Evolutionary conservation across 2,329 filamentous ascomycete genomes (phyloP).

Genomic region (Chaetomium globosum): DNA sequence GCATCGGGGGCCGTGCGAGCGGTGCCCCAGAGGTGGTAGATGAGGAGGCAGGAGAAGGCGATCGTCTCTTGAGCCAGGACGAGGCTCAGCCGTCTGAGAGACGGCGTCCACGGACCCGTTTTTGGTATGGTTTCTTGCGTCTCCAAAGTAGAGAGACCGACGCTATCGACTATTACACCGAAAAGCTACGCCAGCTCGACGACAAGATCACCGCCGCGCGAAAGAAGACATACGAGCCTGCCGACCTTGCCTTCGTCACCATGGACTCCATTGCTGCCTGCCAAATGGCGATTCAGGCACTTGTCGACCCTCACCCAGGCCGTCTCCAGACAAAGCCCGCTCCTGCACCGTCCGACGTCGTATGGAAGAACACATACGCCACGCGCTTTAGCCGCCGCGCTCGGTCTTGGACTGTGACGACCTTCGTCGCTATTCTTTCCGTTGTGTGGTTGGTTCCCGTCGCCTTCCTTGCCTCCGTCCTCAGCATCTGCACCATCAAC

Average conservation of each 20-base stretch:
- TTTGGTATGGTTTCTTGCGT: slow-evolving; percentile 78
- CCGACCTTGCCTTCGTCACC: slow-evolving; percentile 89
- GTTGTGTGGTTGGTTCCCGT: slow-evolving; percentile 87
- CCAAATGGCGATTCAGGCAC: slow-evolving; percentile 95
- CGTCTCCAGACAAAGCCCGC: slow-evolving; percentile 82
- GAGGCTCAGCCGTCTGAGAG: slow-evolving; percentile 49
- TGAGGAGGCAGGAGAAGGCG: slow-evolving; percentile 57
- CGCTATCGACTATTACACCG: slow-evolving; percentile 92
- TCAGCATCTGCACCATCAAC: slow-evolving; percentile 79
- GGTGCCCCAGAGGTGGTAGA: slow-evolving; percentile 44
- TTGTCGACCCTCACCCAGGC: slow-evolving; percentile 86
- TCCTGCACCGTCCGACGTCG: slow-evolving; percentile 86
- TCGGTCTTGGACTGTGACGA: slow-evolving; percentile 80
- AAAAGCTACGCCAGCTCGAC: slow-evolving; percentile 77
- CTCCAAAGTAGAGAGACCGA: slow-evolving; percentile 75
- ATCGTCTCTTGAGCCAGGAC: slow-evolving; percentile 58
- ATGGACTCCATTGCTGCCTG: slow-evolving; percentile 92
- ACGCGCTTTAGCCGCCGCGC: slow-evolving; percentile 72
- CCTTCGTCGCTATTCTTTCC: slow-evolving; percentile 79
- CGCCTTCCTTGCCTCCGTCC: slow-evolving; percentile 72
- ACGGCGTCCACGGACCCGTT: slow-evolving; percentile 66
- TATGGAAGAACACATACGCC: slow-evolving; percentile 92
- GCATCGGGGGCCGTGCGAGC: slow-evolving; percentile 35
- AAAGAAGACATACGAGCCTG: slow-evolving; percentile 74
- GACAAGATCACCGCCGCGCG: slow-evolving; percentile 71